These are phyloP conservation scores for Phaeosphaeriaceae sp. DNA, from an alignment of 2,329 filamentous ascomycete genomes.

Conservation along the genomic window DNA sequence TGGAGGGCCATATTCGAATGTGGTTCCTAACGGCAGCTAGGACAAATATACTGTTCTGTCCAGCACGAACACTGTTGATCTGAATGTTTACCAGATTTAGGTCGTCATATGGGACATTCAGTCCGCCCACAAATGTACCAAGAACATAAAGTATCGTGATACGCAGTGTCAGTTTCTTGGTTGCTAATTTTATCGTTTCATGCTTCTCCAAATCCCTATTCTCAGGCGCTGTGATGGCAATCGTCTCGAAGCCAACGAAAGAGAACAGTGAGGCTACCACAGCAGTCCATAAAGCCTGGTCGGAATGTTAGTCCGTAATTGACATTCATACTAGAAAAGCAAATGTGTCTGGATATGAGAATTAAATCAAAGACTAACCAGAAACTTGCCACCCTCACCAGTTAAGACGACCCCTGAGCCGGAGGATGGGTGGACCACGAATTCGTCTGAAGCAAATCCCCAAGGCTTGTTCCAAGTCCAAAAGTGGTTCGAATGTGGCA, in stretches of 20 bases:
- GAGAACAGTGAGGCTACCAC: constrained; percentile 53
- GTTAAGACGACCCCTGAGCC: constrained; percentile 33
- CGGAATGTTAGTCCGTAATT: too few relatives aligned
- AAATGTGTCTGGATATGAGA: too few relatives aligned
- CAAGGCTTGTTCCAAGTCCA: constrained; percentile 47
- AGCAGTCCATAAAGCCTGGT: constrained; percentile 49
- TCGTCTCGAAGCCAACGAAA: constrained; percentile 53
- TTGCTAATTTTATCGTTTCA: constrained; percentile 55
- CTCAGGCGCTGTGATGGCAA: constrained; percentile 54
- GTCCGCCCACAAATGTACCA: constrained; percentile 50
- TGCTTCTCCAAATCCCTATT: constrained; percentile 50
- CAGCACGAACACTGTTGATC: constrained; percentile 35
- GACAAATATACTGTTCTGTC: constrained; percentile 49
- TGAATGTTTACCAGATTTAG: constrained; percentile 35
- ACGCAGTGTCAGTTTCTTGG: constrained; percentile 52
- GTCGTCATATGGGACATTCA: constrained; percentile 53
- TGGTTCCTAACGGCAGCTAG: constrained; percentile 51
- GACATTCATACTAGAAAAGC: too few relatives aligned
- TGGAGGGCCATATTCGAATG: constrained; percentile 47
- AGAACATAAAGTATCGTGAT: constrained; percentile 55
- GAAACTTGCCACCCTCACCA: constrained; percentile 39
- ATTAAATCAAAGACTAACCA: constrained; percentile 3
- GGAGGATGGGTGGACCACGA: constrained; percentile 32
- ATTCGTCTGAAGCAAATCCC: constrained; percentile 35
- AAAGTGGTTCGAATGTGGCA: constrained; percentile 30